Base-by-base conservation (phyloP, 306 rosid genomes). In the Luffa aegyptiaca region DNA sequence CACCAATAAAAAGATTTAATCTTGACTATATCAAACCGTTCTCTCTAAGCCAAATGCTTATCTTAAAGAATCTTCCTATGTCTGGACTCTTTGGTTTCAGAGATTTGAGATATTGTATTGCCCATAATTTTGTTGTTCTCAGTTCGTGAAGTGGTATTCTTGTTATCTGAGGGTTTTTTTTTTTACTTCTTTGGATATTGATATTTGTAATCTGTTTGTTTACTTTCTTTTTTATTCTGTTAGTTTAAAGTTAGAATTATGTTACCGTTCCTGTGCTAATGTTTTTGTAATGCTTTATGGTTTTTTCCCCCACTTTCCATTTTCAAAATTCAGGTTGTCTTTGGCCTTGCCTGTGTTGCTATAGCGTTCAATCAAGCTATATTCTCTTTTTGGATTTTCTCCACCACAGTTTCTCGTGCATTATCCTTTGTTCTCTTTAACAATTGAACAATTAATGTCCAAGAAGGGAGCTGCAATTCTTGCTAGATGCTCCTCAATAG, bases 401-500 rank as follows among this genome's bases (percentile, higher is more conserved):
- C 17, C 7, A 49, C 21, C 39, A 31, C 61, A 21, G 78, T 48
- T 26, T 73, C 45, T 73, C 44, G 13, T 14, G 33, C 61, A 8
- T 33, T 52, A 48, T 26, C 10, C 21, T 73, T 49, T 13, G 45
- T 73, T 33, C 45, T 49, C 78, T 73, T 64, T 33, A 72, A 49
- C 78, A 49, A 14, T 18, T 45, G 59, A 61, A 46, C 35, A 45
- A 62, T 49, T 78, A 62, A 78, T 78, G 81, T 62, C 31, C 55
- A 78, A 61, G 18, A 62, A 45, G 33, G 48, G 49, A 45, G 81
- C 72, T 62, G 8, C 81, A 31, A 14, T 61, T 62, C 33, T 45
- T 13, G 70, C 81, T 20, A 45, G 49, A 62, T 41, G 81, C 81
- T 78, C 74, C 57, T 14, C 46, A 33, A 16, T 78, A 59, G 74